Percentiles rank a stretch among this genome's conserved stretches.
phyloP scores from a whole-genome alignment of 495 filamentous ascomycete genomes.

The Penicillium subrubescens region DNA sequence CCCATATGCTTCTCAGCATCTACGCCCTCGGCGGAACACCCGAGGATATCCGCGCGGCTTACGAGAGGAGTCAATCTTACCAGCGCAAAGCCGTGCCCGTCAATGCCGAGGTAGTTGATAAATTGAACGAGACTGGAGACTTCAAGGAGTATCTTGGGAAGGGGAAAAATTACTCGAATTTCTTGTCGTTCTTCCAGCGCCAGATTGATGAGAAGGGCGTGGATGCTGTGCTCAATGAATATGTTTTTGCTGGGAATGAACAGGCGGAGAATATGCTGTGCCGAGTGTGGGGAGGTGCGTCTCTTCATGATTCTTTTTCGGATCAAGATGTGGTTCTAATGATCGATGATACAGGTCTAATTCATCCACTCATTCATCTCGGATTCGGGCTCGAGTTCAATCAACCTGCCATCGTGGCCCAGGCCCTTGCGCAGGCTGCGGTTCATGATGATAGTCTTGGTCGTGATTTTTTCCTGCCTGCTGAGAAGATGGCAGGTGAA shows the following conservation, averaged over 20 bases:
- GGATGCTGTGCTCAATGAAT: slow-evolving; percentile 59
- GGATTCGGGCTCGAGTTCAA: slow-evolving; percentile 81
- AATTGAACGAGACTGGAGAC: slow-evolving; percentile 52
- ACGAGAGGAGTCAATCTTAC: slow-evolving; percentile 60
- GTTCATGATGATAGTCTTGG: slow-evolving; percentile 58
- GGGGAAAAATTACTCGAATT: slow-evolving; percentile 63
- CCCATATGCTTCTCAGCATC: slow-evolving; percentile 72
- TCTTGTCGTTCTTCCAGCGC: slow-evolving; percentile 68
- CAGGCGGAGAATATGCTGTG: slow-evolving; percentile 62
- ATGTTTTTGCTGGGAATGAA: slow-evolving; percentile 64
- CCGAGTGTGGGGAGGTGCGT: slow-evolving; percentile 57
- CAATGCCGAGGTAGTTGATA: slow-evolving; percentile 47
- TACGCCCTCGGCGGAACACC: slow-evolving; percentile 72
- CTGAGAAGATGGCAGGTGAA: slow-evolving; percentile 53
- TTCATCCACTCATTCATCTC: slow-evolving; percentile 84
- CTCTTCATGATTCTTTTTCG: background rate
- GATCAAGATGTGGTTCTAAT: background rate
- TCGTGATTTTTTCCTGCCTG: slow-evolving; percentile 47
- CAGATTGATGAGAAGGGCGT: slow-evolving; percentile 68
- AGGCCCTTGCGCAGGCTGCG: slow-evolving; percentile 75
- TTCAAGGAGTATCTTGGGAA: slow-evolving; percentile 57
- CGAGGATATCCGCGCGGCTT: slow-evolving; percentile 56
- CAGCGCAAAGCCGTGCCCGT: slow-evolving; percentile 54
- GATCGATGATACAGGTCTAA: slow-evolving; percentile 51
- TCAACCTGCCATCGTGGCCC: slow-evolving; percentile 78